phyloP scores from a whole-genome alignment of 177 flowering plant genomes.

The Vitis hybrid region DNA sequence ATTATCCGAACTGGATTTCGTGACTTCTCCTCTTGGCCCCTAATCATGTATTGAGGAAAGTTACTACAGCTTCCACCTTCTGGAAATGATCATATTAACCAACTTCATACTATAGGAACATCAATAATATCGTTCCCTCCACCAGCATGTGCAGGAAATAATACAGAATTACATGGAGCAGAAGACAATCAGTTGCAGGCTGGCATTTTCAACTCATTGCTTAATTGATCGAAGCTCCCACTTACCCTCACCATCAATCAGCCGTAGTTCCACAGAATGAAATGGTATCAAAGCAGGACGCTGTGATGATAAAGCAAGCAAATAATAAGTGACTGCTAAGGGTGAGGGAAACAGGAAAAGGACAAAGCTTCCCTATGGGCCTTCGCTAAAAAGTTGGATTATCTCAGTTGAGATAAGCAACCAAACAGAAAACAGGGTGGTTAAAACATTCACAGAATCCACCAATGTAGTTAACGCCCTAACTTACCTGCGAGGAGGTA shows the following conservation, averaged over 20 bases:
- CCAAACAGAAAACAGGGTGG: neutral
- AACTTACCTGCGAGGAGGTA: conserved; percentile 91
- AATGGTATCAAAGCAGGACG: conserved; percentile 96
- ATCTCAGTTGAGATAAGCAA: too few species aligned
- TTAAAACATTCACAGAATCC: too few species aligned
- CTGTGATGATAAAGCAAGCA: conserved; percentile 30
- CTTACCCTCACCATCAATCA: conserved; percentile 94
- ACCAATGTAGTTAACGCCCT: neutral
- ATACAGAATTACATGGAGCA: neutral
- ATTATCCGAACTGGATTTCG: neutral
- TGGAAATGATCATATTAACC: neutral
- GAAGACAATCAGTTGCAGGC: neutral
- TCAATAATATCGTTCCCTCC: neutral
- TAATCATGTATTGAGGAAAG: neutral
- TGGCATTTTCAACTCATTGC: conserved; percentile 27
- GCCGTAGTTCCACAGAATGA: conserved; percentile 74
- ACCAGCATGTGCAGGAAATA: neutral
- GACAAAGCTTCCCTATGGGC: neutral
- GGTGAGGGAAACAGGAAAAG: neutral
- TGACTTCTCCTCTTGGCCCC: neutral
- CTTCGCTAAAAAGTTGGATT: too few species aligned
- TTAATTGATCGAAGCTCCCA: conserved; percentile 88
- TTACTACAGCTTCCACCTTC: neutral
- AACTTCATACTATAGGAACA: neutral
- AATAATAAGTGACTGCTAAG: neutral